Base-by-base conservation (phyloP, 1,284 basidiomycete genomes). In the Apiotrichum veenhuisii region DNA sequence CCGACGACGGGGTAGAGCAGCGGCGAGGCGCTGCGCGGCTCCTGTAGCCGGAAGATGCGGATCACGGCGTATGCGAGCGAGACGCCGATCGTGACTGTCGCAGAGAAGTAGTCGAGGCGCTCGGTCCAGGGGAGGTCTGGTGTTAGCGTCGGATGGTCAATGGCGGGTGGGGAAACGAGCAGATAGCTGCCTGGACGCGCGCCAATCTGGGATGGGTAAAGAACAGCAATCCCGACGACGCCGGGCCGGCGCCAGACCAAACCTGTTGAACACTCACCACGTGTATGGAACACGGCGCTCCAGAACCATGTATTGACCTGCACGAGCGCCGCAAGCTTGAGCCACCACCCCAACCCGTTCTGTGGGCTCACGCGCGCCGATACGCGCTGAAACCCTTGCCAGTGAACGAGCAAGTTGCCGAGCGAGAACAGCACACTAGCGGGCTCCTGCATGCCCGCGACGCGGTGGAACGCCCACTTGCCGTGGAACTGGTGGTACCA, bases 391-490 rank as follows among this genome's bases (percentile, higher is more conserved):
- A 81, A 78, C 11, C 88, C 87, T 54, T 79, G 76, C 1, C 80
- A 77, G 71, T 97, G 91, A 25, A 82, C 83, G 76, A 81, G 84
- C 30, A 96, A 79, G 74, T 99, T 98, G 57, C 87, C 73, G 23
- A 97, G 65, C 9, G 90, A 94, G 79, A 98, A 97, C 33, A 86
- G 73, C 53, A 97, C 93, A 14, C 90, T 91, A 15, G 93, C 85
- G 5, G 95, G 94, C 75, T 99, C 96, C 75, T 98, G 96, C 76
- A 91, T 87, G 26, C 91, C 91, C 7, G 82, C 76, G 23, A 89
- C 78, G 40, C 92, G 82, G 83, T 86, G 87, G 75, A 97, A 97
- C 0, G 92, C 90, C 94, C 95, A 98, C 79, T 98, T 98, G 25
- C 96, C 96, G 68, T 92, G 85, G 75, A 89, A 97, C 69, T 96